These are phyloP conservation scores for Kodamaea sp. DNA, from an alignment of 1,139 yeast genomes.

Conservation along the genomic window DNA sequence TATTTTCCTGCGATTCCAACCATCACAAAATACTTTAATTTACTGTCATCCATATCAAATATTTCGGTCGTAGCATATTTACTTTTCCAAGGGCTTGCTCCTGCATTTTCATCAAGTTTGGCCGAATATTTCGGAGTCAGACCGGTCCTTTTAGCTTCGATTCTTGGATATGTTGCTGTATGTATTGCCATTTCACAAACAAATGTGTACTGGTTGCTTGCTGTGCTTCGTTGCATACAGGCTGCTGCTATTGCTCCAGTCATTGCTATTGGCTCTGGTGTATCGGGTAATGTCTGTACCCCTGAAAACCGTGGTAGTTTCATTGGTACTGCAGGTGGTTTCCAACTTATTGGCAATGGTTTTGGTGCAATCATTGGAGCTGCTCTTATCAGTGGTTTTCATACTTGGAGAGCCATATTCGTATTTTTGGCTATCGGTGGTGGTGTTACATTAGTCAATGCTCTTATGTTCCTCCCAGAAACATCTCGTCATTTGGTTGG, in stretches of 20 bases:
- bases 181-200: conserved; percentile 60
- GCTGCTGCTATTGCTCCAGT: conserved; percentile 43
- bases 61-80: conserved; percentile 38
- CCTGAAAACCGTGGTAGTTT: conserved; percentile 36
- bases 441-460: conserved; percentile 27
- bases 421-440: conserved; percentile 37
- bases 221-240: conserved; percentile 36
- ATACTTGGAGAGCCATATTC: conserved; percentile 38
- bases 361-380: conserved; percentile 42
- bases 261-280: conserved; percentile 37
- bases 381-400: conserved; percentile 26
- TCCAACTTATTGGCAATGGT: conserved; percentile 37
- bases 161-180: conserved; percentile 51
- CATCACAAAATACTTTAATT: conserved; percentile 25
- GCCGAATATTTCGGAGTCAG: conserved; percentile 70
- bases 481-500: conserved; percentile 37
- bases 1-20: conserved; percentile 43
- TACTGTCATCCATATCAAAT: conserved; percentile 25
- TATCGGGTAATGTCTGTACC: conserved; percentile 41
- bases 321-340: conserved; percentile 36
- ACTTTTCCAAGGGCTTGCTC: conserved; percentile 41
- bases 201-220: conserved; percentile 37
- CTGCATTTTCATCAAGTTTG: conserved; percentile 59
- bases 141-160: conserved; percentile 55
- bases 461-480: conserved; percentile 30